Evolutionary conservation across 345 rosid genomes (phyloP).

Genomic region (Eucalyptus erythrocorys): DNA sequence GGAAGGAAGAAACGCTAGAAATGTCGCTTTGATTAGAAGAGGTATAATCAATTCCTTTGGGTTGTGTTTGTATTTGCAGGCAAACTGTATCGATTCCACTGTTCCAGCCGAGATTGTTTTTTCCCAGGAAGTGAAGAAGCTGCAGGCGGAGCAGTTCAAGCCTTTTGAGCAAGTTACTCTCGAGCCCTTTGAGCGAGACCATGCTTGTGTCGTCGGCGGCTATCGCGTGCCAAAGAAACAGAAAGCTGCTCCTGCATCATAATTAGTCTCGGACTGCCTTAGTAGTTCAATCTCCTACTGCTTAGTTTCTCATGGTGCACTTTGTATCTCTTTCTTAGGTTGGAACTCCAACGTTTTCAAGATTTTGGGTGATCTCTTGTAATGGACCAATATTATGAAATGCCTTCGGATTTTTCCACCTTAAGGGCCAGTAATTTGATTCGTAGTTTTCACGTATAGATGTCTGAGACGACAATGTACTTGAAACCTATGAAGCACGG

Average conservation of each 20-base stretch:
- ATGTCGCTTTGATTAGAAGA: not conserved
- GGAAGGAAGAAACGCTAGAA: not conserved
- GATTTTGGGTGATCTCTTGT: not conserved
- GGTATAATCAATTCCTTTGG: not conserved
- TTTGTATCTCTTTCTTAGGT: not conserved
- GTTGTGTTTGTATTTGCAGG: conserved; percentile 20
- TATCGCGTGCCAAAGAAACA: conserved; percentile 87
- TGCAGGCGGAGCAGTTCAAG: conserved; percentile 76
- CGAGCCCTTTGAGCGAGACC: conserved; percentile 95
- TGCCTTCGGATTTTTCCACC: not conserved
- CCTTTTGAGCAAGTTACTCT: conserved; percentile 87
- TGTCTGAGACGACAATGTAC: not conserved
- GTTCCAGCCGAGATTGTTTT: conserved; percentile 83
- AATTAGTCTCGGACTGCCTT: not conserved
- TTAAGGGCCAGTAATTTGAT: not conserved
- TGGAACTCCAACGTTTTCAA: not conserved
- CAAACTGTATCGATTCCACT: conserved; percentile 89
- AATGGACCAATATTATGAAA: not conserved
- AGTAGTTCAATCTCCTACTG: not conserved
- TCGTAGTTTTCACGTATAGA: not conserved
- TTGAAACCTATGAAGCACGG: no score
- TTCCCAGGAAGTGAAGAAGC: conserved; percentile 77
- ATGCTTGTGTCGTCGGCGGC: conserved; percentile 87
- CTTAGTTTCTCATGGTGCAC: not conserved
- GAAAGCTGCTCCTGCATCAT: conserved; percentile 17